Evolutionary conservation across 2,329 filamentous ascomycete species (phyloP).

Genomic region (Cytospora chrysosperma): DNA sequence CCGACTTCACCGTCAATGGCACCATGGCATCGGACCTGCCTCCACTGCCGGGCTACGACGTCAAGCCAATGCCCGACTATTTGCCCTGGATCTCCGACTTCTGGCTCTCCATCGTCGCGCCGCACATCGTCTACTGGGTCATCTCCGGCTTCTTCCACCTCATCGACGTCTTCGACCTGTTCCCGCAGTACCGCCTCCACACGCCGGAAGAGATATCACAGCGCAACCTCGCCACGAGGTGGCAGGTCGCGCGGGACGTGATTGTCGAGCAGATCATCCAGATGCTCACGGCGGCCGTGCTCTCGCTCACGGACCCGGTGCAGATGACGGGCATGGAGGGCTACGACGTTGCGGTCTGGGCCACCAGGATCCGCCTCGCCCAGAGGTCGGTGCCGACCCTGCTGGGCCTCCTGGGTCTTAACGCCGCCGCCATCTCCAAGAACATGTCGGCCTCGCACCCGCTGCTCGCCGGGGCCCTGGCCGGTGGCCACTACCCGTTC

Average conservation of each 20-base stretch:
- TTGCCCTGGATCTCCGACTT: conserved; percentile 79
- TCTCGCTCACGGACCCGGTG: conserved; percentile 71
- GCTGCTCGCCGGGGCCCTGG: conserved; percentile 70
- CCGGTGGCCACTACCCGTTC: conserved; percentile 78
- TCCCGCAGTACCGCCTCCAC: conserved; percentile 89
- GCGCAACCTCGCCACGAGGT: conserved; percentile 81
- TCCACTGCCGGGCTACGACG: conserved; percentile 78
- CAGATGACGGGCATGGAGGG: conserved; percentile 75
- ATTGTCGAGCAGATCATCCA: conserved; percentile 90
- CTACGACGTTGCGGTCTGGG: conserved; percentile 89
- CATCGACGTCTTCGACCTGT: conserved; percentile 81
- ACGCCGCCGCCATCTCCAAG: conserved; percentile 72
- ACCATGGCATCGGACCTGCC: conserved; percentile 66
- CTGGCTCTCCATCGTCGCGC: conserved; percentile 71
- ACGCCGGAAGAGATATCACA: conserved; percentile 88
- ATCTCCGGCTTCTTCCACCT: conserved; percentile 84
- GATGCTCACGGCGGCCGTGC: conserved; percentile 64
- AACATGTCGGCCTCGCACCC: conserved; percentile 71
- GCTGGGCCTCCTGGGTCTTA: conserved; percentile 71
- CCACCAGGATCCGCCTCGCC: conserved; percentile 73
- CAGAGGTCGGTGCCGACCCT: conserved; percentile 75
- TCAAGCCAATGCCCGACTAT: conserved; percentile 68
- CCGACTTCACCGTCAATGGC: conserved; percentile 48
- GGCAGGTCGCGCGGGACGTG: conserved; percentile 87
- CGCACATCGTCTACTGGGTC: conserved; percentile 84